Evolutionary conservation across 2,329 filamentous ascomycete genomes (phyloP), one percentile per base, ranked within the genome.

Genomic region (Paecilomyces formosus): DNA sequence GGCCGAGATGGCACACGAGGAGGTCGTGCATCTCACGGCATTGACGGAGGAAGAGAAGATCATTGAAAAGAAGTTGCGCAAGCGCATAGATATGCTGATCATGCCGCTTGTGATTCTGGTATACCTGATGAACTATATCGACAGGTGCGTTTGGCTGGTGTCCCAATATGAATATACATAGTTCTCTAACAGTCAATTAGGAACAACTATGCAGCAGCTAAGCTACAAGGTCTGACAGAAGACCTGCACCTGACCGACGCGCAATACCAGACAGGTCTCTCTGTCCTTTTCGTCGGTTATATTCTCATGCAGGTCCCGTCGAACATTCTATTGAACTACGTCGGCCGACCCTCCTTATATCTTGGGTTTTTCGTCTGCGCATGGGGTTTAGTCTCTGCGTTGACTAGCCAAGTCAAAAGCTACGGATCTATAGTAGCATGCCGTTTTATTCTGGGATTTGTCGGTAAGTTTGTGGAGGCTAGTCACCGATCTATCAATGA

Each of bases 151-250:
- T n/a, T 22, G 5, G n/a, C 22, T 9, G 6, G 15, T 31, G 24
- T n/a, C 22, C 53, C n/a, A 7, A 18, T 15, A 6, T 11, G 30
- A 54, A 24, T 18, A 12, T 22, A 22, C 24, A 55, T 53, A 49
- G 18, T 55, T 55, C n/a, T 15, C 53, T 31, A 3, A 31, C 53
- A 7, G 18, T n/a, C 21, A 26, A n/a, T 18, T 54, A 62, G 61
- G 35, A 82, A 81, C 68, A 82, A 78, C 55, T 78, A 77, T 60
- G 75, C 76, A 0, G 74, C 76, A 1, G 76, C 76, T 30, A 75
- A 74, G 56, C 68, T 78, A 13, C 75, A 78, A 58, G 76, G 76
- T 30, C 71, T 78, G 5, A 68, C 70, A 56, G 60, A 68, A 12
- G 75, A 78, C 57, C 67, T 78, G 4, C 56, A 64, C 0, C 65